These are phyloP conservation scores for Hibiscus mutabilis DNA, from an alignment of 345 rosid species.

Conservation along the genomic window DNA sequence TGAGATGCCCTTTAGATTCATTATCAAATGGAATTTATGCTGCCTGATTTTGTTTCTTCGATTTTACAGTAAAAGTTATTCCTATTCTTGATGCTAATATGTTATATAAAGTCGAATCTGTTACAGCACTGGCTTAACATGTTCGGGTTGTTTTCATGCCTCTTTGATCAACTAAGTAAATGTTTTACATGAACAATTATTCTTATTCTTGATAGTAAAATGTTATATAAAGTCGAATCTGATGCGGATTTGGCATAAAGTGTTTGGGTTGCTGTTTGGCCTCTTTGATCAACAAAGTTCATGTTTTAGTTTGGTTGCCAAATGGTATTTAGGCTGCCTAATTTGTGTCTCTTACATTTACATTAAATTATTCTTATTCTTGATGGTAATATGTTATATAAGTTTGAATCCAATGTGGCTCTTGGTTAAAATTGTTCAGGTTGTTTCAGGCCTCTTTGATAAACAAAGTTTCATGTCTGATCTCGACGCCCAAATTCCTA, in stretches of 20 bases:
- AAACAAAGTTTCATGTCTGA: conserved; percentile 48
- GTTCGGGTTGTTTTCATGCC: no score
- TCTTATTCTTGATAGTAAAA: not conserved
- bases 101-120: not conserved
- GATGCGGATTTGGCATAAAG: not conserved
- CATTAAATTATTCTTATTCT: not conserved
- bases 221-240: not conserved
- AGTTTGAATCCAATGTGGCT: not conserved
- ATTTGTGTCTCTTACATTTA: not conserved
- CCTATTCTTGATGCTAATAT: not conserved
- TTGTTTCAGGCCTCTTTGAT: conserved; percentile 6
- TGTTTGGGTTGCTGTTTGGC: not conserved
- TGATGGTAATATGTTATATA: not conserved
- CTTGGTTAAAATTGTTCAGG: not conserved
- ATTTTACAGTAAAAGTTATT: not conserved
- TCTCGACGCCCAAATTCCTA: conserved; percentile 58
- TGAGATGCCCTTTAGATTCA: not conserved
- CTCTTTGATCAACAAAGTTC: not conserved
- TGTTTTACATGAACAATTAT: not conserved
- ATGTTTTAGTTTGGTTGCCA: not conserved
- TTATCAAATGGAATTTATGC: not conserved
- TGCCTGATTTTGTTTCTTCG: not conserved
- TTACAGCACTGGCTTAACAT: not conserved
- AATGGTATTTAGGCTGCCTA: not conserved
- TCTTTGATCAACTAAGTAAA: not conserved